Evolutionary conservation across 2,329 filamentous ascomycete genomes (phyloP), one percentile per base, ranked within the genome.

Genomic region (Ceratocystis harringtonii): DNA sequence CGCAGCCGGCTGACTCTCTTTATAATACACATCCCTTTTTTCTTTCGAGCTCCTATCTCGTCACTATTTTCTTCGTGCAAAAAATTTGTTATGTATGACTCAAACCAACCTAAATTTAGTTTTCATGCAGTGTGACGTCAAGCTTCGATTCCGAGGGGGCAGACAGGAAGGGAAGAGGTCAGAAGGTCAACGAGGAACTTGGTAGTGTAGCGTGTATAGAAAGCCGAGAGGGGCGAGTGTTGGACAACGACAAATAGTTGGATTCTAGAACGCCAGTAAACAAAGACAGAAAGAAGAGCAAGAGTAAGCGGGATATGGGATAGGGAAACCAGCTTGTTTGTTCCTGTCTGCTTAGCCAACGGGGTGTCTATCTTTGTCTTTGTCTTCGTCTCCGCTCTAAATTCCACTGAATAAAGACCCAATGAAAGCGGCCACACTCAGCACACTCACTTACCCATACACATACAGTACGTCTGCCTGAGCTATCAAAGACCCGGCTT

Each of bases 41-140:
- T 19, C n/a, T 2, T 25, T n/a, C 48, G 2, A 12, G 48, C 17
- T 22, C 48, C 22, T 10, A 8, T 52, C 48, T 52, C n/a, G n/a
- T 52, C 7, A 10, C 36, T 15, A 12, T 41, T 15, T 41, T 41
- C 36, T 41, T 41, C 36, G 36, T 41, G 36, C 36, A 41, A 41
- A 41, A 41, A 19, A 22, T 52, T 10, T 52, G 22, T 52, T 17
- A 19, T 41, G 32, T 61, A 61, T 61, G 58, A 61, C 58, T 61
- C 58, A 61, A 44, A 4, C 36, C 36, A 41, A 41, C 41, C 58
- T 43, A 61, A 61, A 41, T 44, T 41, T 60, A 60, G 32, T 58
- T 28, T 58, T 36, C 17, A 58, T 58, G 55, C 55, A 58, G 55
- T 36, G 55, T 58, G 55, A 58, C 55, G 55, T 58, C 55, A 58